These are phyloP conservation scores for Exutisphaerella laricina DNA, from an alignment of 2,329 filamentous ascomycete species.

Conservation along the genomic window DNA sequence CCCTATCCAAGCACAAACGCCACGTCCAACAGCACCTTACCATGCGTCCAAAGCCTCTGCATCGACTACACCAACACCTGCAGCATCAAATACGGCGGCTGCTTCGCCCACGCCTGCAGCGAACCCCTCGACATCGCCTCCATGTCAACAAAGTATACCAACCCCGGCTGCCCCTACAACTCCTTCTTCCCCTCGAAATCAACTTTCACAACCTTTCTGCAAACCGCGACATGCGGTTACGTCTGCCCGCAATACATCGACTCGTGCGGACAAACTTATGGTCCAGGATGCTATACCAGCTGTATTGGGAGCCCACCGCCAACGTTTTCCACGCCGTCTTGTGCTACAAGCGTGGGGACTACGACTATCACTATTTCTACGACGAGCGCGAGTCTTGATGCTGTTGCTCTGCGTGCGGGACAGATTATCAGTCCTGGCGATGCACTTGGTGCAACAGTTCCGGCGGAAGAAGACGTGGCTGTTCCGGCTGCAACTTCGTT, in stretches of 20 bases:
- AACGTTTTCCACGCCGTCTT: slow-evolving; percentile 1
- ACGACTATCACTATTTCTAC: not conserved
- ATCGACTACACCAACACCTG: slow-evolving; percentile 11
- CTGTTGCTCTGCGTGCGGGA: no score
- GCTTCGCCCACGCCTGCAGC: slow-evolving; percentile 6
- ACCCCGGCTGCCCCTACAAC: slow-evolving; percentile 3
- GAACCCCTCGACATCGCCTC: not conserved
- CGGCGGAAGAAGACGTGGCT: no score
- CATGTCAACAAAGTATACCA: slow-evolving; percentile 1
- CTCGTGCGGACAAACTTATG: not conserved
- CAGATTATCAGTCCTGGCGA: no score
- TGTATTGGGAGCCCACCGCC: not conserved
- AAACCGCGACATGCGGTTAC: not conserved
- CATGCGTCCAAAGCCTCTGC: slow-evolving; percentile 6
- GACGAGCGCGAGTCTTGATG: no score
- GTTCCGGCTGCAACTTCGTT: no score
- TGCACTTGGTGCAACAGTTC: no score
- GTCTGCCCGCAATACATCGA: not conserved
- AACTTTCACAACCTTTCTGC: not conserved
- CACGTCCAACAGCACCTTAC: not conserved
- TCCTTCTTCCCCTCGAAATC: not conserved
- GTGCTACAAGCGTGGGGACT: not conserved
- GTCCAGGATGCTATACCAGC: slow-evolving; percentile 1
- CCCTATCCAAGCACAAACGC: no score
- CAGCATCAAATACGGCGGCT: slow-evolving; percentile 11